Evolutionary conservation across 2,329 filamentous ascomycete genomes (phyloP).

Genomic region (Piedraia hortae): DNA sequence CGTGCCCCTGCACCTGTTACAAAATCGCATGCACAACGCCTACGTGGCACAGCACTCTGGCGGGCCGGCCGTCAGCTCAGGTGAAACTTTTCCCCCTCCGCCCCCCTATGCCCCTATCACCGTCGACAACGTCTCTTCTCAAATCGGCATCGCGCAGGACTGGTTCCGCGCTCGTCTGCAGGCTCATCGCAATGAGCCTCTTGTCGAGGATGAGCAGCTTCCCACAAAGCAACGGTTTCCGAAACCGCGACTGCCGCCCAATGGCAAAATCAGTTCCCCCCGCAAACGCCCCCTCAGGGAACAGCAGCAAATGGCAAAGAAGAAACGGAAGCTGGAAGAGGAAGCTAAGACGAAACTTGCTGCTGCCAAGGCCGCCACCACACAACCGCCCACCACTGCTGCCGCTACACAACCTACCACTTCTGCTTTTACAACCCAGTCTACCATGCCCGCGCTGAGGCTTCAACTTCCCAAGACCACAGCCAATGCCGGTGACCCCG

Average conservation of each 20-base stretch:
- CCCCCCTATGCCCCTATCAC: slow-evolving; percentile 51
- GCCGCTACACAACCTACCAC: no score
- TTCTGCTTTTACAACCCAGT: no score
- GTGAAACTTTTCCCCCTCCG: slow-evolving; percentile 38
- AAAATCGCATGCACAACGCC: slow-evolving; percentile 64
- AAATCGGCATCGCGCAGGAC: slow-evolving; percentile 69
- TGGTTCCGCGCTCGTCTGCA: slow-evolving; percentile 81
- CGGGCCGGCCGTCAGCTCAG: slow-evolving; percentile 27
- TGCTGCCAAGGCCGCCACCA: slow-evolving; percentile 24
- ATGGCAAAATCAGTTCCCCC: slow-evolving; percentile 64
- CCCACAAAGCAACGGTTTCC: slow-evolving; percentile 64
- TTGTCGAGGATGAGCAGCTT: slow-evolving; percentile 84
- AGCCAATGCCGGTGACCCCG: slow-evolving; percentile 28
- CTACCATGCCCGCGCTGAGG: no score
- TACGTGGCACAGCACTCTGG: slow-evolving; percentile 50
- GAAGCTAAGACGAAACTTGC: slow-evolving; percentile 16
- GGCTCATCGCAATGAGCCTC: slow-evolving; percentile 51
- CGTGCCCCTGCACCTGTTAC: slow-evolving; percentile 78
- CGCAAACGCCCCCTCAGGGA: slow-evolving; percentile 61
- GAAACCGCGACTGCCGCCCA: slow-evolving; percentile 35
- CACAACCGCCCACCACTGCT: no score
- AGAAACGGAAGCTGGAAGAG: slow-evolving; percentile 44
- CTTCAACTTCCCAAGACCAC: slow-evolving; percentile 19
- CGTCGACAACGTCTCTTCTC: slow-evolving; percentile 43
- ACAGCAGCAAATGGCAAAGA: slow-evolving; percentile 60